Percentiles rank a stretch among this genome's conserved stretches.
phyloP scores from a whole-genome alignment of 2,329 filamentous ascomycete genomes.

The Alternaria novae-zelandiae region DNA sequence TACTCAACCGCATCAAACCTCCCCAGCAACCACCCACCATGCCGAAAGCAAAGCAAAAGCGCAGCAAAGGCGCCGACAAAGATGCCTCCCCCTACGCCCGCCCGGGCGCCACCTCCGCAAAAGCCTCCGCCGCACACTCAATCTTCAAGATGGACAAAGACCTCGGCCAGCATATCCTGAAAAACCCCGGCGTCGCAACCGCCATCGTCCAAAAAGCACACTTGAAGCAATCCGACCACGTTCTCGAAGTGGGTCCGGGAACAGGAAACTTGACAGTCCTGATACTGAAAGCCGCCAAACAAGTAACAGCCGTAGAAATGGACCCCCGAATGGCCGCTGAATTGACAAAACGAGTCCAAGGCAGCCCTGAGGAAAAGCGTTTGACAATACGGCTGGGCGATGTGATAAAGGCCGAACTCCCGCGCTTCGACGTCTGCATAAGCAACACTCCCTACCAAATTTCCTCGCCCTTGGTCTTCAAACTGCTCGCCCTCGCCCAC shows the following conservation, averaged over 20 bases:
- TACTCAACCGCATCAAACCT: not conserved
- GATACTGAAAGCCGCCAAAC: slow-evolving; percentile 86
- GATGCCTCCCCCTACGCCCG: slow-evolving; percentile 55
- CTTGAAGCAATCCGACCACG: slow-evolving; percentile 84
- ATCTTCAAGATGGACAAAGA: slow-evolving; percentile 98
- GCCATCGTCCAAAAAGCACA: slow-evolving; percentile 85
- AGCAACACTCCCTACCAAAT: slow-evolving; percentile 81
- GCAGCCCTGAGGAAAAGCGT: slow-evolving; percentile 76
- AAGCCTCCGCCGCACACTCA: slow-evolving; percentile 69
- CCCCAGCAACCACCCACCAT: slow-evolving; percentile 38
- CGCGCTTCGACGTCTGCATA: slow-evolving; percentile 81
- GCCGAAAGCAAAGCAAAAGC: slow-evolving; percentile 55
- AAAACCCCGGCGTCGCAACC: slow-evolving; percentile 85
- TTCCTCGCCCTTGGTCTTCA: slow-evolving; percentile 89
- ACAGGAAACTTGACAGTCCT: slow-evolving; percentile 88
- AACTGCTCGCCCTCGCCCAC: slow-evolving; percentile 80
- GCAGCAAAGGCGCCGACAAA: slow-evolving; percentile 31
- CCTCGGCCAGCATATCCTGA: slow-evolving; percentile 89
- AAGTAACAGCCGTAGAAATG: slow-evolving; percentile 84
- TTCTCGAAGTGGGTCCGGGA: slow-evolving; percentile 91
- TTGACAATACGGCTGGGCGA: slow-evolving; percentile 90
- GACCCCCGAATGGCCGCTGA: slow-evolving; percentile 97
- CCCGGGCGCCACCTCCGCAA: slow-evolving; percentile 47
- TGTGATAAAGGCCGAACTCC: slow-evolving; percentile 83
- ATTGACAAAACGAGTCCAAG: slow-evolving; percentile 90